Evolutionary conservation across 1,139 yeast genomes (phyloP).

Genomic region (Debaryomyces robertsiae): DNA sequence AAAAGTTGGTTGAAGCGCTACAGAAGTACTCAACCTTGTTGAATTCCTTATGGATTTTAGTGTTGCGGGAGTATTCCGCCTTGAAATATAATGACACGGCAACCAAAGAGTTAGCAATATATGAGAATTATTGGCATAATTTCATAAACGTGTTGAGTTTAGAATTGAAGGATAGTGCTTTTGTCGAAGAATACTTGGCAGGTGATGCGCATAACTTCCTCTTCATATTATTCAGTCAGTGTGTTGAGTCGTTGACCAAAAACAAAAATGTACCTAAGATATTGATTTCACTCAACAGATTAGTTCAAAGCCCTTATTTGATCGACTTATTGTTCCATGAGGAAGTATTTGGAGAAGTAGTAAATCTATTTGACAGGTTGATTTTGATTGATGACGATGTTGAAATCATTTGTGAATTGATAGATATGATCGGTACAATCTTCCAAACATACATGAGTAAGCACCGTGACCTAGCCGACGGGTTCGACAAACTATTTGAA

Average conservation of each 20-base stretch:
- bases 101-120: constrained; percentile 57
- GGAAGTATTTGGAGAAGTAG: constrained; percentile 70
- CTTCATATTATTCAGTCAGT: constrained; percentile 80
- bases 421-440: constrained; percentile 56
- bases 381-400: constrained; percentile 59
- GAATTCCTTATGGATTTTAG: constrained; percentile 77
- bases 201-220: constrained; percentile 74
- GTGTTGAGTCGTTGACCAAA: constrained; percentile 71
- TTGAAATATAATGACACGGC: constrained; percentile 55
- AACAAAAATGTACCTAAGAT: constrained; percentile 46
- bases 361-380: constrained; percentile 76
- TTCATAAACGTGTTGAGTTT: constrained; percentile 76
- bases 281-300: constrained; percentile 55
- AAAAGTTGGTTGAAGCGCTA: constrained; percentile 47
- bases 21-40: constrained; percentile 60
- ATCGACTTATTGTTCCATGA: constrained; percentile 66
- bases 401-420: constrained; percentile 53
- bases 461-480: constrained; percentile 35
- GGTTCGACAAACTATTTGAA: constrained; percentile 80
- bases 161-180: constrained; percentile 50
- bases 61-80: constrained; percentile 73
- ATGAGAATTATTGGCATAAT: constrained; percentile 75
- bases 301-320: constrained; percentile 60
- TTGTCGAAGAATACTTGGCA: constrained; percentile 48
- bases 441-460: constrained; percentile 36